Base-by-base conservation (phyloP, 495 filamentous ascomycete species). In the Penicillium simplicissimum region DNA sequence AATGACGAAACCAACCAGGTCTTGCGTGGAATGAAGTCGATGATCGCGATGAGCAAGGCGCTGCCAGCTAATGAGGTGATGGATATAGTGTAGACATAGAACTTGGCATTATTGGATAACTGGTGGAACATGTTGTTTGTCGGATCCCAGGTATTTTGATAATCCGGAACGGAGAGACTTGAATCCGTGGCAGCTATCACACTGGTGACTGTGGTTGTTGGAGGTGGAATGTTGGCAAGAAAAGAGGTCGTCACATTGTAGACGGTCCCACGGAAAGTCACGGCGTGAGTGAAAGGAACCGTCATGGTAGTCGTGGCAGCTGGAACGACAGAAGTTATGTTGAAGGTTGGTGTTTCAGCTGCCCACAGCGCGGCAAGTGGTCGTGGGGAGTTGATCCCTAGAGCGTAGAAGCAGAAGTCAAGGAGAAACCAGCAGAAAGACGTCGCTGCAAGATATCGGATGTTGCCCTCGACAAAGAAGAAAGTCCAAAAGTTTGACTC, bases 371-470 rank as follows among this genome's bases (percentile, higher is more conserved):
- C 56, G 13, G 56, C 53, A 37, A 58, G 42, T 31, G 56, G 56
- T 8, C 63, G 64, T 4, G 74, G 66, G 53, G 64, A 79, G 53
- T 73, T 77, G 31, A 80, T 64, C 0, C 76, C 79, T 15, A 81
- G 67, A 3, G 70, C 74, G 54, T 75, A 81, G 59, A 81, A 81
- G 14, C 67, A 73, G 21, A 79, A 72, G 47, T 81, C 78, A 4
- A 81, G 58, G 1, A 76, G 55, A 23, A 77, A 70, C 77, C 77
- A 81, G 28, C 56, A 67, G 4, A 69, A 10, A 9, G 74, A 71
- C 11, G 79, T 80, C 1, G 75, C 79, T 36, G 68, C 62, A 11
- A 81, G 69, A 43, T 75, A 67, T 7, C 61, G 51, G 67, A 70
- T 73, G 42, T 78, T 72, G 40, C 74, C 70, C 42, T 78, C 63